Base-by-base conservation (phyloP, 805 yeast genomes). In the Yamadazyma phyllophila region DNA sequence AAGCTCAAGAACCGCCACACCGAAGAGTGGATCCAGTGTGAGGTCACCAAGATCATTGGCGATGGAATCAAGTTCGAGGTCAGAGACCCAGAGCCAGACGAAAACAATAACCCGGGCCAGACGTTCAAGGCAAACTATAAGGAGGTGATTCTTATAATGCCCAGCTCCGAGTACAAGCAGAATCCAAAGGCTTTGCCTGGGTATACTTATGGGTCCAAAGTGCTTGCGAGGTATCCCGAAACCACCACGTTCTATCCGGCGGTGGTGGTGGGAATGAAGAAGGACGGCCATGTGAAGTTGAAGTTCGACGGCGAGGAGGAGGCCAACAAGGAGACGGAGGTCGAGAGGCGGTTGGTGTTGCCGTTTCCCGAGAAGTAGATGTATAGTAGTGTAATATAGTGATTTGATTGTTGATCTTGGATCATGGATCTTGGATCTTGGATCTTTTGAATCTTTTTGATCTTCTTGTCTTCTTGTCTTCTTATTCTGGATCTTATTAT, bases 81-180 rank as follows among this genome's bases (percentile, higher is more conserved):
- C n/a, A 81, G 88, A 55, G 99, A 94, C 63, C 97, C 98, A 0
- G 99, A 94, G 58, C 98, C 99, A 0, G 99, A 94, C 59, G 98
- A 92, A 57, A 78, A 82, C 54, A 88, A 86, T 51, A 88, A 91
- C 46, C 86, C 91, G 3, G 97, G 96, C 2, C 92, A 85, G 56
- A 73, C 86, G 1, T 94, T 84, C 67, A 85, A 83, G 56, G 90
- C 96, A 8, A 83, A 78, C 15, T 81, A 87, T 76, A 85, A 84
- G 58, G 98, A 94, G 53, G 66, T 88, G 2, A 74, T 88, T 16
- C 67, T 86, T 32, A 85, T 94, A 36, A 77, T 83, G 1, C 67
- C 64, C 1, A 77, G 71, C 9, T 74, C 71, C 1, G 58, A 60
- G 3, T 17, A 17, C 5, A 15, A 17, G 6, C 39, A 9, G 31